These are phyloP conservation scores for Acephala macrosclerotiorum DNA, from an alignment of 2,329 filamentous ascomycete genomes.

Conservation along the genomic window DNA sequence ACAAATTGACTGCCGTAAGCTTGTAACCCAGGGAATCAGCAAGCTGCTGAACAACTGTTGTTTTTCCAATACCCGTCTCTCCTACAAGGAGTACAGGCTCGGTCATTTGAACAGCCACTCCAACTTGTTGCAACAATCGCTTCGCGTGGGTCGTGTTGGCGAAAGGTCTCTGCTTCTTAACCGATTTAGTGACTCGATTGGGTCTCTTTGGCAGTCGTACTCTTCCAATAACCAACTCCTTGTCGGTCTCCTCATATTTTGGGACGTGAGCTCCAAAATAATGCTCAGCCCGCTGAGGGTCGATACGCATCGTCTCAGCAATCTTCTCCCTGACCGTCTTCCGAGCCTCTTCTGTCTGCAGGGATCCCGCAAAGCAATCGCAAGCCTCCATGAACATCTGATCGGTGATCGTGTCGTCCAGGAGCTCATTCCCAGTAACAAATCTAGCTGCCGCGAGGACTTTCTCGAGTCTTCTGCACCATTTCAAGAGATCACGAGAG, in stretches of 20 bases:
- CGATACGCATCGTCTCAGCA: conserved; percentile 86
- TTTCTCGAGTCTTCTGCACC: conserved; percentile 79
- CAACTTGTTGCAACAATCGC: conserved; percentile 86
- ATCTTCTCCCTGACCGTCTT: conserved; percentile 71
- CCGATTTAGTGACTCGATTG: conserved; percentile 52
- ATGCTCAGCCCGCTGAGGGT: conserved; percentile 81
- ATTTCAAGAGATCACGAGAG: conserved; percentile 86
- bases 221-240: conserved; percentile 69
- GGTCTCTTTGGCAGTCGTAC: conserved; percentile 61
- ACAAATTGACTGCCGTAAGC: conserved; percentile 92
- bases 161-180: conserved; percentile 72
- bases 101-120: conserved; percentile 80
- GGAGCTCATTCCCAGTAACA: conserved; percentile 71
- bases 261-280: conserved; percentile 79
- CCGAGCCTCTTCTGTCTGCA: conserved; percentile 70
- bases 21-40: conserved; percentile 85
- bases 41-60: conserved; percentile 92
- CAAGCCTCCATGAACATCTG: conserved; percentile 93
- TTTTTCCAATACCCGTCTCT: conserved; percentile 98
- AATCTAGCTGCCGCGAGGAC: conserved; percentile 68
- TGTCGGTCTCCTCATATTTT: conserved; percentile 67
- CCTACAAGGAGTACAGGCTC: conserved; percentile 96
- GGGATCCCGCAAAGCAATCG: conserved; percentile 88
- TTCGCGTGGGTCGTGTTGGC: conserved; percentile 88
- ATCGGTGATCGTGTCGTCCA: conserved; percentile 76